A percentile compares a stretch with the other conserved stretches of the same genome.
Evolutionary conservation across 768 basidiomycete genomes (phyloP).

Genomic region (Mycena vitilis): DNA sequence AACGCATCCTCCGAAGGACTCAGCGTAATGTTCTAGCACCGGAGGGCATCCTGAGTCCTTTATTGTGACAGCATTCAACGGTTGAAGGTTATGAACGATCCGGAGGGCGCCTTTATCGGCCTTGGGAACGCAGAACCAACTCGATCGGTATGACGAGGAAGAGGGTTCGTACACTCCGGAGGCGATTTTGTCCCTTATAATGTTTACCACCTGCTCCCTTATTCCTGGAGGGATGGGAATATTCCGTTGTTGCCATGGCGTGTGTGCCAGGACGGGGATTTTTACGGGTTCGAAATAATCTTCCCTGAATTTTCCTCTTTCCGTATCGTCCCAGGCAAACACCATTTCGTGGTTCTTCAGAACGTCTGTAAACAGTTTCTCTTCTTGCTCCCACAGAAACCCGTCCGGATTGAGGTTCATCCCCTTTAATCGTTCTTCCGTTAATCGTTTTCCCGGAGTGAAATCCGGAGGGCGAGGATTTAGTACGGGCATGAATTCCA

Average conservation of each 20-base stretch:
- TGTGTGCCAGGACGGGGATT: conserved; percentile 39
- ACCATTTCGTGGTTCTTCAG: not conserved
- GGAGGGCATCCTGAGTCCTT: conserved; percentile 7
- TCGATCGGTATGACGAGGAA: not conserved
- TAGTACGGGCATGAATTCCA: no score
- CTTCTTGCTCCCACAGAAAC: not conserved
- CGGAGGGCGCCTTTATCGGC: not conserved
- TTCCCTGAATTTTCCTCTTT: conserved; percentile 30
- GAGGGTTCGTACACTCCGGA: conserved; percentile 9
- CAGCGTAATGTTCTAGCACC: not conserved
- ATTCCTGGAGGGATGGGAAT: conserved; percentile 34
- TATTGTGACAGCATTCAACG: not conserved
- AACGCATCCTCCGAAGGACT: not conserved
- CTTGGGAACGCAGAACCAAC: conserved; percentile 11
- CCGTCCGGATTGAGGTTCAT: not conserved
- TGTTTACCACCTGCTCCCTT: not conserved
- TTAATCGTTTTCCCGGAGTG: no score
- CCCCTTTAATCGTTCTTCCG: not conserved
- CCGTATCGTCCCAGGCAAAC: conserved; percentile 35
- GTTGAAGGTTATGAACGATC: conserved; percentile 1
- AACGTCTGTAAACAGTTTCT: not conserved
- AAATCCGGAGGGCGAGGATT: no score
- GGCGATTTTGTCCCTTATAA: not conserved
- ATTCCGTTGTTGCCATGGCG: conserved; percentile 35
- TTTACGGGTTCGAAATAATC: conserved; percentile 38